Base-by-base conservation (phyloP, 2,329 filamentous ascomycete genomes). In the Colletotrichum paranaense region DNA sequence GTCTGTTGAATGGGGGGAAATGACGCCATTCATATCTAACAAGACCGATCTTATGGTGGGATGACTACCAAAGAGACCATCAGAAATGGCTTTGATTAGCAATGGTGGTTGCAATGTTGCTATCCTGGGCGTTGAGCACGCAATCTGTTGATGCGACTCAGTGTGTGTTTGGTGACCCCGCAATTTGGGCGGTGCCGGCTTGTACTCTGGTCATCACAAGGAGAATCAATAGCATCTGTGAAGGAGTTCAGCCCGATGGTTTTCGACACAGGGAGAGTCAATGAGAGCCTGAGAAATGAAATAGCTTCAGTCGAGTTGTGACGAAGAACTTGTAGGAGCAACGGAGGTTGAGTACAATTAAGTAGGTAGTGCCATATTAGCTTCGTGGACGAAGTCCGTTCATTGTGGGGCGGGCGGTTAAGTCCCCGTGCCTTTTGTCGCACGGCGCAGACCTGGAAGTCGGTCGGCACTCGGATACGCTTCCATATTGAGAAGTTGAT, bases 51-150 rank as follows among this genome's bases (percentile, higher is more conserved):
- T 22, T n/a, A 35, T 71, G 67, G 55, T 46, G 67, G 35, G 22
- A 30, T 38, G 6, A 35, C 28, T 30, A 56, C 62, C 30, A 46
- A 19, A 30, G 52, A 57, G 35, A 42, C 38, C 46, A 26, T 49
- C 60, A 19, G 52, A 11, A 24, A 52, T 12, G 32, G 35, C n/a
- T 35, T 30, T 66, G 71, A 73, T 73, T 71, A 71, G 56, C 24
- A 73, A 66, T 71, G 8, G 53, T 68, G 60, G 32, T 42, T 38
- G 67, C 56, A 57, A 73, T 73, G 71, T 73, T 73, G 67, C 67
- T 71, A 73, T 70, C 56, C 59, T 49, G 67, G 62, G 60, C 55
- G 38, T 52, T 22, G 52, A 73, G 71, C 71, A 73, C 71, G 71
- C 71, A 70, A 73, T 73, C 55, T 46, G 35, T 46, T 49, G 60